A percentile compares a stretch with the other conserved stretches of the same genome.
These are phyloP conservation scores for Luzula sylvatica DNA, from an alignment of 176 grass and related monocot species.

Conservation along the genomic window DNA sequence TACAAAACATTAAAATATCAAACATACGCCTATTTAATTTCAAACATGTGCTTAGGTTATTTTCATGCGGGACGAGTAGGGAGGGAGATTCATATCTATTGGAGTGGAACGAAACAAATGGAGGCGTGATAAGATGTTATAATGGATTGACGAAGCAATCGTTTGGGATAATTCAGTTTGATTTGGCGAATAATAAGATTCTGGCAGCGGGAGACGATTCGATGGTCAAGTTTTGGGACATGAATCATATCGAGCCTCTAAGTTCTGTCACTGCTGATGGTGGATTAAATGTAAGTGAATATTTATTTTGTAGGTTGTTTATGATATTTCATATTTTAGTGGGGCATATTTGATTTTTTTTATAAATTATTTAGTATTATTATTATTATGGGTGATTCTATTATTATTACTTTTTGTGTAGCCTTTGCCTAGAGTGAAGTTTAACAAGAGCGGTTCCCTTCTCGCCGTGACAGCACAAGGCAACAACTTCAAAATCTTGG, in stretches of 20 bases:
- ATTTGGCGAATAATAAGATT: conserved; percentile 6
- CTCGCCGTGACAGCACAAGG: conserved; percentile 21
- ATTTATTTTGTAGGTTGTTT: no score
- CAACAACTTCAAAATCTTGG: conserved; percentile 27
- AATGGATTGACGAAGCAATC: conserved; percentile 14
- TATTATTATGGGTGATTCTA: no score
- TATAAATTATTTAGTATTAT: no score
- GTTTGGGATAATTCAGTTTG: conserved; percentile 25
- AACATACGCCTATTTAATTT: no score
- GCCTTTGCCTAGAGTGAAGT: conserved; percentile 15
- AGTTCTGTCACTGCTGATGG: conserved; percentile 13
- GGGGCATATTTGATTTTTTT: no score
- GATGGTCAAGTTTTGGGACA: conserved; percentile 30
- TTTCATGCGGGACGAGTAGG: conserved; percentile 31
- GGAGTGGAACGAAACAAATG: conserved; percentile 27
- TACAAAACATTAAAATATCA: no score
- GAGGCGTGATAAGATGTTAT: conserved; percentile 14
- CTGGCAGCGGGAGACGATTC: conserved; percentile 26
- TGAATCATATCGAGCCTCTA: conserved; percentile 10
- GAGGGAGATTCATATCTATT: conserved; percentile 19
- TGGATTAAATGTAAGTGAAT: conserved; percentile 16
- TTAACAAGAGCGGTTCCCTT: conserved; percentile 27
- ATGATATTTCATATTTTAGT: no score
- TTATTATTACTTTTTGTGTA: conserved; percentile 12
- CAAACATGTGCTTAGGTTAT: conserved; percentile 24